Evolutionary conservation across 2,329 filamentous ascomycete species (phyloP).

Genomic region (Penicillium sclerotiorum): DNA sequence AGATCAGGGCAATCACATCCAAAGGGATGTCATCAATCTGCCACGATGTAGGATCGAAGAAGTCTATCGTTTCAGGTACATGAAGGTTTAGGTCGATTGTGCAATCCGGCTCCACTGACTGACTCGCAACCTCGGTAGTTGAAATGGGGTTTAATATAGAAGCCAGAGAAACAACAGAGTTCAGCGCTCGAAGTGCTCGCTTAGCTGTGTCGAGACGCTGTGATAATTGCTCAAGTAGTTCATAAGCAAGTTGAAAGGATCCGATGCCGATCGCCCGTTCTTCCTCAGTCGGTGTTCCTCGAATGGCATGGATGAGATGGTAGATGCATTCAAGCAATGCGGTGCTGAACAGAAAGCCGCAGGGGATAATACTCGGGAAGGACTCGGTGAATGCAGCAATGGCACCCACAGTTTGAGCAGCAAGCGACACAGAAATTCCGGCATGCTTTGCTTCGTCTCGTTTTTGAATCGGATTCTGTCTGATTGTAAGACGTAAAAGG

Average conservation of each 20-base stretch:
- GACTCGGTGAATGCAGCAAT: not conserved
- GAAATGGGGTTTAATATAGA: not conserved
- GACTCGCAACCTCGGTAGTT: not conserved
- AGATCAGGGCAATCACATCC: not conserved
- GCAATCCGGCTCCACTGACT: not conserved
- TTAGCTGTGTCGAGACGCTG: not conserved
- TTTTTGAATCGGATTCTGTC: slow-evolving; percentile 4
- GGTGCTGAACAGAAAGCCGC: slow-evolving; percentile 1
- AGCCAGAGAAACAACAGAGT: not conserved
- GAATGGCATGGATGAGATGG: not conserved
- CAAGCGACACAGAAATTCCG: not conserved
- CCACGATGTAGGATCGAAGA: slow-evolving; percentile 1
- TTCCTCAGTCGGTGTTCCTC: not conserved
- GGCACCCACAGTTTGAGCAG: not conserved
- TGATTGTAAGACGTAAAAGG: slow-evolving; percentile 1
- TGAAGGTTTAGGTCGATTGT: not conserved
- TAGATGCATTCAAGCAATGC: slow-evolving; percentile 2
- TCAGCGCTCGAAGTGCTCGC: not conserved
- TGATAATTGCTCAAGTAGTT: not conserved
- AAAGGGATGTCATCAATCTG: slow-evolving; percentile 1
- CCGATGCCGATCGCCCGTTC: not conserved
- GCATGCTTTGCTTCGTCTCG: not conserved
- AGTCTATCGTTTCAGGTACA: not conserved
- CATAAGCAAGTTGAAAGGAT: slow-evolving; percentile 1
- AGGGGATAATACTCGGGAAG: not conserved